Conservation (phyloP, 352 stramenopile genomes). For the Phytophthora pluvialis region DNA sequence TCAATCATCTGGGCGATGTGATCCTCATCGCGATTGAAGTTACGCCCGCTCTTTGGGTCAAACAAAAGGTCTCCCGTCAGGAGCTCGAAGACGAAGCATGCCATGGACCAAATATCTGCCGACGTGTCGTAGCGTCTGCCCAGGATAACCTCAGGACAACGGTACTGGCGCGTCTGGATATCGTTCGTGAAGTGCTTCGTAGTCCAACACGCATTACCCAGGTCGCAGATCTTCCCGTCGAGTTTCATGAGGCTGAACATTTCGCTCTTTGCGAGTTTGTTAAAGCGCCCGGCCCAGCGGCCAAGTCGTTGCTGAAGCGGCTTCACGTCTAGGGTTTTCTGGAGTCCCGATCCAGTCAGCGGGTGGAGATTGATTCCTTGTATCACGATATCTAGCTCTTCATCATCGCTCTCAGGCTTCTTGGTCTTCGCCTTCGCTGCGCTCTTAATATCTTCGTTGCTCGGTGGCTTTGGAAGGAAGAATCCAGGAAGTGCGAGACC, state of each 20-base stretch:
- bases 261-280: slow-evolving; percentile 41
- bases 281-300: slow-evolving; percentile 50
- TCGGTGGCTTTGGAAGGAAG: slow-evolving; percentile 50
- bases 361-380: slow-evolving; percentile 53
- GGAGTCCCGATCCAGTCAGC: slow-evolving; percentile 19
- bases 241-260: slow-evolving; percentile 73
- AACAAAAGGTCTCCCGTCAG: slow-evolving; percentile 99
- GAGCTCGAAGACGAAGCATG: slow-evolving; percentile 99
- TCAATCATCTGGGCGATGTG: slow-evolving; percentile 99
- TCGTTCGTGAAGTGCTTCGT: slow-evolving; percentile 99
- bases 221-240: slow-evolving; percentile 94
- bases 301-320: slow-evolving; percentile 42
- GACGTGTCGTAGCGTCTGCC: slow-evolving; percentile 98
- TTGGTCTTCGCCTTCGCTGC: slow-evolving; percentile 10
- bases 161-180: slow-evolving; percentile 99
- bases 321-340: slow-evolving; percentile 24
- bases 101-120: slow-evolving; percentile 99
- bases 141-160: slow-evolving; percentile 97
- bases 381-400: slow-evolving; percentile 35
- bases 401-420: slow-evolving; percentile 9
- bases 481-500: slow-evolving; percentile 64
- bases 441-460: slow-evolving; percentile 23
- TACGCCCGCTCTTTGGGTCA: slow-evolving; percentile 93
- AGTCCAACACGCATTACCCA: slow-evolving; percentile 99
- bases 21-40: slow-evolving; percentile 93